Conservation (phyloP, 148 eudicot species). For the Linanthus parryae region DNA sequence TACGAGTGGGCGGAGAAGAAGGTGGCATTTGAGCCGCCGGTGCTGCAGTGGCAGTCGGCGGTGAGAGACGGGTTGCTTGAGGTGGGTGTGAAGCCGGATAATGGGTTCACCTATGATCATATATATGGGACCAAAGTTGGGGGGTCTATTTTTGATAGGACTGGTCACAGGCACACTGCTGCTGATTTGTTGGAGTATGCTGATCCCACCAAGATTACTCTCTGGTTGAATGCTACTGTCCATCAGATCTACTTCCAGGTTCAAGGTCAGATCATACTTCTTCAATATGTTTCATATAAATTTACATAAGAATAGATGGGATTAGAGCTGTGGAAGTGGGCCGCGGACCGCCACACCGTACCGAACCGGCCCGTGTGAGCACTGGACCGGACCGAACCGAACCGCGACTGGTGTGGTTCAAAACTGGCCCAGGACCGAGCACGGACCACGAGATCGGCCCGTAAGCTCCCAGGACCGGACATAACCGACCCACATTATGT, state of each 20-base stretch:
- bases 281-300: no score
- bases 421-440: no score
- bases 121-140: constrained; percentile 68
- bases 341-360: no score
- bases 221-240: constrained; percentile 59
- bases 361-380: no score
- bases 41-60: constrained; percentile 64
- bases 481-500: no score
- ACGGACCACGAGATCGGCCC: no score
- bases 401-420: no score
- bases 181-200: constrained; percentile 83
- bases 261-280: no score
- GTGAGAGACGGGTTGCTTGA: constrained; percentile 63
- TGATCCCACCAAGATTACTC: constrained; percentile 38
- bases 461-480: no score
- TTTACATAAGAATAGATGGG: no score
- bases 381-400: no score
- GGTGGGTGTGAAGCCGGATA: constrained; percentile 54
- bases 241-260: constrained; percentile 52
- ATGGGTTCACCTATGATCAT: constrained; percentile 75
- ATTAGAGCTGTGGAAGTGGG: no score
- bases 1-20: constrained; percentile 78
- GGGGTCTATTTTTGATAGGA: constrained; percentile 67
- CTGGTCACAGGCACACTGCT: constrained; percentile 78
- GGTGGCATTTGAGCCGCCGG: constrained; percentile 48